These are phyloP conservation scores for Suaeda aralocaspica DNA, from an alignment of 148 eudicot species.

Conservation along the genomic window DNA sequence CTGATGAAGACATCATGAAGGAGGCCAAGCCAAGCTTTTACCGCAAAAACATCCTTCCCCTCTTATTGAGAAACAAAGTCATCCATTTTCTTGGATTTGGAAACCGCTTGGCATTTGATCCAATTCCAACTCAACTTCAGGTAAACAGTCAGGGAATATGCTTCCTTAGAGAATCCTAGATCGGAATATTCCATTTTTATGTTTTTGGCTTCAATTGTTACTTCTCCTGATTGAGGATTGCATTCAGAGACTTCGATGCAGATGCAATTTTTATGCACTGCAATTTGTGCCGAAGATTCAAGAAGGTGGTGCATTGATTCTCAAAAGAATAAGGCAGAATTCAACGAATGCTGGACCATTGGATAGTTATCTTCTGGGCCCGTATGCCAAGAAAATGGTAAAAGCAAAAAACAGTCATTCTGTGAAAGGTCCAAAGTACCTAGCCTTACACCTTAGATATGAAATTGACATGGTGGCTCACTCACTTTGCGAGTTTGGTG, in stretches of 20 bases:
- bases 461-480: slow-evolving; percentile 99
- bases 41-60: slow-evolving; percentile 73
- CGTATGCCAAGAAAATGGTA: slow-evolving; percentile 40
- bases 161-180: not conserved
- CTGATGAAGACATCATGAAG: slow-evolving; percentile 81
- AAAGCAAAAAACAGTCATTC: slow-evolving; percentile 32
- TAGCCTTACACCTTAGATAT: slow-evolving; percentile 91
- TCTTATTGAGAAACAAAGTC: slow-evolving; percentile 64
- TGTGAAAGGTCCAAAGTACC: slow-evolving; percentile 49
- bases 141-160: slow-evolving; percentile 33
- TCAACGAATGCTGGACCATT: slow-evolving; percentile 49
- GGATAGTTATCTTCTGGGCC: slow-evolving; percentile 82
- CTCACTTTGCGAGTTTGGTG: slow-evolving; percentile 93
- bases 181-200: slow-evolving; percentile 5
- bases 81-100: slow-evolving; percentile 96
- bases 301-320: slow-evolving; percentile 76
- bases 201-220: slow-evolving; percentile 6
- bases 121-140: slow-evolving; percentile 83
- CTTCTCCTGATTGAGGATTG: slow-evolving; percentile 52
- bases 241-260: slow-evolving; percentile 95
- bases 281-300: slow-evolving; percentile 90
- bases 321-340: slow-evolving; percentile 74
- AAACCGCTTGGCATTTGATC: slow-evolving; percentile 88
- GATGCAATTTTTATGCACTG: slow-evolving; percentile 92
- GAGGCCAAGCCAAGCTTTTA: slow-evolving; percentile 96